Conservation (phyloP, 2,329 filamentous ascomycete genomes). For the Colletotrichum limetticola region DNA sequence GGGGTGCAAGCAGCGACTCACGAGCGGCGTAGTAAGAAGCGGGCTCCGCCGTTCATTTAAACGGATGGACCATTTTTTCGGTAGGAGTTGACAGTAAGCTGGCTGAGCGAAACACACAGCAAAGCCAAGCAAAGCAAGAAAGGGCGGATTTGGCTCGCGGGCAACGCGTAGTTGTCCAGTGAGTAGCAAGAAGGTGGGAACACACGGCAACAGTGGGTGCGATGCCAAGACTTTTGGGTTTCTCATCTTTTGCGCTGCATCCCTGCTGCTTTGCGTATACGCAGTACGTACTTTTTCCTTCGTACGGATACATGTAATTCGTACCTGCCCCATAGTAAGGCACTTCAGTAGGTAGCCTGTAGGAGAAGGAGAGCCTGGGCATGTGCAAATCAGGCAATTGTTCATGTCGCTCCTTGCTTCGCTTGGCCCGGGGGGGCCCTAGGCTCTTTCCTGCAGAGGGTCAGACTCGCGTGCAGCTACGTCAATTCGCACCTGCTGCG, state of each 20-base stretch:
- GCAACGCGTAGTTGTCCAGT: not conserved
- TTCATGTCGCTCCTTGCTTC: slow-evolving; percentile 16
- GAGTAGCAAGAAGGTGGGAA: slow-evolving; percentile 23
- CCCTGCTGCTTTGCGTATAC: slow-evolving; percentile 3
- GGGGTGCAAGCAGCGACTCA: not conserved
- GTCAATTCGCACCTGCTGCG: not conserved
- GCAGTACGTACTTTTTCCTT: not conserved
- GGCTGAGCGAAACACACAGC: not conserved
- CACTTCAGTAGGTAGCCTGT: not conserved
- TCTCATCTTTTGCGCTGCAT: slow-evolving; percentile 24
- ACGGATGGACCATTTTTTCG: slow-evolving; percentile 20
- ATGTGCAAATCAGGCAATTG: not conserved
- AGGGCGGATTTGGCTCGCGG: not conserved
- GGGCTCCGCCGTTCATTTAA: slow-evolving; percentile 33
- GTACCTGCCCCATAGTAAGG: not conserved
- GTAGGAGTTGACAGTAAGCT: not conserved
- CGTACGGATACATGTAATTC: not conserved
- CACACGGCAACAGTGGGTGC: slow-evolving; percentile 18
- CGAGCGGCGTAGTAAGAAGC: not conserved
- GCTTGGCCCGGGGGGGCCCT: not conserved
- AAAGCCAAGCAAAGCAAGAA: not conserved
- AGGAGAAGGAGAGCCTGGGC: not conserved
- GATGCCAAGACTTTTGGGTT: slow-evolving; percentile 33
- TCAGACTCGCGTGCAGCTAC: slow-evolving; percentile 7
- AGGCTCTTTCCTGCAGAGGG: not conserved